Percentiles rank a stretch among this genome's conserved stretches.
phyloP scores from a whole-genome alignment of 2,329 filamentous ascomycete genomes.

The Trichoderma aggressivum region DNA sequence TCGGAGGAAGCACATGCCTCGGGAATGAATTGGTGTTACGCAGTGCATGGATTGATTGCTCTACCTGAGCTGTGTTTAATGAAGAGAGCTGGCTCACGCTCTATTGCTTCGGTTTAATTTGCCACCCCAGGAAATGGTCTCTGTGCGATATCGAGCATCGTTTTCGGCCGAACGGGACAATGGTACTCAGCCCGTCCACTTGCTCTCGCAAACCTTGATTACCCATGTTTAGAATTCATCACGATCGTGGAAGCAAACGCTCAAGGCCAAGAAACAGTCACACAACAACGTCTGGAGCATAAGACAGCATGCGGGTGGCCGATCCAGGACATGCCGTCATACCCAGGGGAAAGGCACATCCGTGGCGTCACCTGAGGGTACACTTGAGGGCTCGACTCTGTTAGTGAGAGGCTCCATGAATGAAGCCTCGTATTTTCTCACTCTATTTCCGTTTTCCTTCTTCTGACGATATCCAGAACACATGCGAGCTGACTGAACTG shows the following conservation, averaged over 20 bases:
- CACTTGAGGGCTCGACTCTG: neutral
- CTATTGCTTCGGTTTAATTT: neutral
- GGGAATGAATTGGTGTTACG: neutral
- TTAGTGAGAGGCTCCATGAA: neutral
- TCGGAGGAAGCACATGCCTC: conserved; percentile 5
- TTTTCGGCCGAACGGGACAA: neutral
- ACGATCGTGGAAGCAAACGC: neutral
- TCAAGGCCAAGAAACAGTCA: neutral
- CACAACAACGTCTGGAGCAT: conserved; percentile 12
- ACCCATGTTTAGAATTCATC: neutral
- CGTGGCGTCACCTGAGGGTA: neutral
- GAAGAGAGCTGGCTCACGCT: neutral
- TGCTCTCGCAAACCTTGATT: neutral
- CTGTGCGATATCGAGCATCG: neutral
- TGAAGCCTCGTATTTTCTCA: neutral
- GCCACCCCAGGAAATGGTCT: neutral
- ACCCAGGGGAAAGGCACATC: neutral
- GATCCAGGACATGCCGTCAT: neutral
- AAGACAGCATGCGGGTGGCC: conserved; percentile 3
- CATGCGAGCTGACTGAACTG: neutral
- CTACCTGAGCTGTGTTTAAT: neutral
- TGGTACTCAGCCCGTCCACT: no score
- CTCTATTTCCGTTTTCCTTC: neutral
- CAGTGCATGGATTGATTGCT: neutral
- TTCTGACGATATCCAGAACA: neutral